phyloP scores from a whole-genome alignment of 1,284 basidiomycete species.

The Irpex lacteus region DNA sequence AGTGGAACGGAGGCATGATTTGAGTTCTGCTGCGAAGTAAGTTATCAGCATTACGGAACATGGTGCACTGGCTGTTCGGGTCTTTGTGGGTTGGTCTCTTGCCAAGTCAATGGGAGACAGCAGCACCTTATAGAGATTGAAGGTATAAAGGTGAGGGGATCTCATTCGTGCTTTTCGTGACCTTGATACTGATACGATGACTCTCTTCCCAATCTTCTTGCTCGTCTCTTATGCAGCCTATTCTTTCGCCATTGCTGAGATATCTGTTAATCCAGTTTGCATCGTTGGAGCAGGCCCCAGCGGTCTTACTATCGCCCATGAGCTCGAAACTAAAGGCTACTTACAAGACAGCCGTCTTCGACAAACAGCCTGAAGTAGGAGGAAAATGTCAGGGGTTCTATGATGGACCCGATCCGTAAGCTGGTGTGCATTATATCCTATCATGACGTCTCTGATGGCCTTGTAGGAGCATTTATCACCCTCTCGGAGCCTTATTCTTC shows the following conservation, averaged over 20 bases:
- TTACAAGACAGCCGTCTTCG: not conserved
- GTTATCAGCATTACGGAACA: no score
- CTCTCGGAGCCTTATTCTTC: constrained; percentile 1
- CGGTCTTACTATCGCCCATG: not conserved
- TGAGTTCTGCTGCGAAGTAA: no score
- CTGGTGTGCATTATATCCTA: not conserved
- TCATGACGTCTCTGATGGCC: not conserved
- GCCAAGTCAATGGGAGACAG: no score
- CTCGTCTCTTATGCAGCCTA: not conserved
- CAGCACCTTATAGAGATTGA: no score
- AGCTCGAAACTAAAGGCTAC: not conserved
- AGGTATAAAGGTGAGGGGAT: no score
- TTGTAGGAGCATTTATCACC: constrained; percentile 1
- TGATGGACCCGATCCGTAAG: not conserved
- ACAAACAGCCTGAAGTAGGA: constrained; percentile 1
- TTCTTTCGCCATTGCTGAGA: not conserved
- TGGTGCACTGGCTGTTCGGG: no score
- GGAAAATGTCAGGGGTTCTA: constrained; percentile 3
- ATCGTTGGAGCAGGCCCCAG: constrained; percentile 1
- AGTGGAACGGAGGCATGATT: no score
- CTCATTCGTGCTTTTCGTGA: no score
- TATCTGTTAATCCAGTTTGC: not conserved
- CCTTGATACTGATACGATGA: no score
- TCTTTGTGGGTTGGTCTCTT: no score
- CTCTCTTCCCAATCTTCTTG: not conserved